These are phyloP conservation scores for Clarireedia paspali DNA, from an alignment of 2,329 filamentous ascomycete species.

Conservation along the genomic window DNA sequence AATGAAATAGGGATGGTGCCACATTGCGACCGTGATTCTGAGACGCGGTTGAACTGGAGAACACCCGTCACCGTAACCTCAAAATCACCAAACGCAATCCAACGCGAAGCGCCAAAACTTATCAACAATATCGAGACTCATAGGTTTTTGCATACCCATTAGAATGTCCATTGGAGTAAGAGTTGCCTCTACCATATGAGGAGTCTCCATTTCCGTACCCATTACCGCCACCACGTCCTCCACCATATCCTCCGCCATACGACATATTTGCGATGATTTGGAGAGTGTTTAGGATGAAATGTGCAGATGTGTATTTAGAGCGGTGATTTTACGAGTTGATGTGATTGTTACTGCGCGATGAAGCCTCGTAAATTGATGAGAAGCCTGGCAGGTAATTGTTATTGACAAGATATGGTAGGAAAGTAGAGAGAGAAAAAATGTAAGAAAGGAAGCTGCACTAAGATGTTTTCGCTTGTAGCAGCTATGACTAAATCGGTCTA, in stretches of 20 bases:
- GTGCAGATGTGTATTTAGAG: conserved; percentile 11
- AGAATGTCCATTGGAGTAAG: conserved; percentile 43
- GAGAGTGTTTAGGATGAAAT: conserved; percentile 9
- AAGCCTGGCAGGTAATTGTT: conserved; percentile 14
- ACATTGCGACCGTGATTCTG: conserved; percentile 12
- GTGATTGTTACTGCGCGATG: conserved; percentile 8
- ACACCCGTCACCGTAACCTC: conserved; percentile 12
- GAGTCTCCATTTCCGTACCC: conserved; percentile 50
- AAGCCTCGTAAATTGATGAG: conserved; percentile 18
- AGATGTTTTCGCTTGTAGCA: too few relatives aligned
- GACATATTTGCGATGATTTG: conserved; percentile 45
- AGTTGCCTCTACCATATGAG: conserved; percentile 38
- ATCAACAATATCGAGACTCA: conserved; percentile 31
- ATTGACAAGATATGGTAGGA: conserved; percentile 12
- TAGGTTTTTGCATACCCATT: conserved; percentile 37
- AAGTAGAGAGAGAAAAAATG: conserved; percentile 14
- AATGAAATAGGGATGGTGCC: conserved; percentile 18
- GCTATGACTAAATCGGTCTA: background rate
- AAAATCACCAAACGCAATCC: conserved; percentile 26
- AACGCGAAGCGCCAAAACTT: conserved; percentile 24
- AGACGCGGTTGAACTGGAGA: conserved; percentile 11
- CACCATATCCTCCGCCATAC: conserved; percentile 49
- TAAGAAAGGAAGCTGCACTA: background rate
- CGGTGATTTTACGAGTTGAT: conserved; percentile 9
- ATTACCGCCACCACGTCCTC: conserved; percentile 39